Percentiles rank a stretch among this genome's conserved stretches.
phyloP scores from a whole-genome alignment of 768 basidiomycete genomes.

The Gloeopeniophorella convolvens region DNA sequence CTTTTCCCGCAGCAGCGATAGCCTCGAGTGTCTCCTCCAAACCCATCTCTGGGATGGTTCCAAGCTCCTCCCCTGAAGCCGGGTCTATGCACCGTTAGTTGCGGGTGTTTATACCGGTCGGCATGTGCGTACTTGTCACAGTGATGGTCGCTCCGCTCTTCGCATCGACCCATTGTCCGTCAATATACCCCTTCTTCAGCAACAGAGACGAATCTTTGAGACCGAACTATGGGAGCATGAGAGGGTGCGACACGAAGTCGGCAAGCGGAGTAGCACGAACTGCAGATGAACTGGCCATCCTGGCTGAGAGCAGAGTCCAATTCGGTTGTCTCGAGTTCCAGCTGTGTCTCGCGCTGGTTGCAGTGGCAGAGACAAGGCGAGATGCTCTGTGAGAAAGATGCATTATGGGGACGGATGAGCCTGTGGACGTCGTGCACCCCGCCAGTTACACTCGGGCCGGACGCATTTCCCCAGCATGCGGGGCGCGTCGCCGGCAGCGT shows the following conservation, averaged over 20 bases:
- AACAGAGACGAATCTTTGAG: slow-evolving; percentile 74
- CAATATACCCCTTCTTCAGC: slow-evolving; percentile 70
- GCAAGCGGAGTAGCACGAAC: not conserved
- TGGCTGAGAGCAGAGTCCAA: not conserved
- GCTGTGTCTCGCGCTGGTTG: not conserved
- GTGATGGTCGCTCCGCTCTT: slow-evolving; percentile 61
- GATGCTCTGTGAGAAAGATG: not conserved
- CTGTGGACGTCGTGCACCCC: not conserved
- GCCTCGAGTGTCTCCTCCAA: slow-evolving; percentile 77
- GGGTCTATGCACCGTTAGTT: slow-evolving; percentile 53
- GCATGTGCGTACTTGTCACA: slow-evolving; percentile 60
- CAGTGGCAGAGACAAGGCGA: not conserved
- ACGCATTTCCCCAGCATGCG: no score
- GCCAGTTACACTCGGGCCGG: no score
- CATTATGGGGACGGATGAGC: not conserved
- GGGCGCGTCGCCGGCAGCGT: no score
- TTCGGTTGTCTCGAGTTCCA: not conserved
- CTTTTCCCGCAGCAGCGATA: slow-evolving; percentile 71
- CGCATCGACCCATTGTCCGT: slow-evolving; percentile 85
- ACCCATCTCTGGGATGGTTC: slow-evolving; percentile 86
- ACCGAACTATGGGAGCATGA: slow-evolving; percentile 10
- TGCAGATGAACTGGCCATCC: slow-evolving; percentile 8
- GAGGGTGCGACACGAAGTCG: not conserved
- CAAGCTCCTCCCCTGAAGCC: slow-evolving; percentile 76
- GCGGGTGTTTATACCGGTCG: not conserved